Percentiles rank a stretch among this genome's conserved stretches.
Evolutionary conservation across 305 asterid genomes (phyloP).

Genomic region (Ruellia speciosa): DNA sequence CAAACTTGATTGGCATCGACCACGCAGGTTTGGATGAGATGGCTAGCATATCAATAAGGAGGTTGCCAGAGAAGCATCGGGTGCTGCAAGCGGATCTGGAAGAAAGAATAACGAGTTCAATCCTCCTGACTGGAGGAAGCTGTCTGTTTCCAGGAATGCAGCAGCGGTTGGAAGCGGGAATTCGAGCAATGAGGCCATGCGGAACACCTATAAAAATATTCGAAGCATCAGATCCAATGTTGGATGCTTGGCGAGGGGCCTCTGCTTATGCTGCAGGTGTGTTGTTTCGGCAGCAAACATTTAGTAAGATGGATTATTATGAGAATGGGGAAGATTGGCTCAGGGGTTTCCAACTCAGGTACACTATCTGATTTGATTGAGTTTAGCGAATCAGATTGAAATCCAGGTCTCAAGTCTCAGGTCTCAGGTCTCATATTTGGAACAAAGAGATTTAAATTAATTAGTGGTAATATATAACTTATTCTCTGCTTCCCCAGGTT

Average conservation of each 20-base stretch:
- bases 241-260: constrained; percentile 97
- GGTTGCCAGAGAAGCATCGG: constrained; percentile 39
- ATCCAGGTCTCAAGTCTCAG: too few species aligned
- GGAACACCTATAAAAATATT: constrained; percentile 63
- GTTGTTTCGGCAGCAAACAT: constrained; percentile 60
- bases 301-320: constrained; percentile 70
- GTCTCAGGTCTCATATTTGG: too few species aligned
- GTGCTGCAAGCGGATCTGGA: constrained; percentile 23
- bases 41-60: constrained; percentile 60
- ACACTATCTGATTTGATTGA: constrained; percentile 32
- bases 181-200: constrained; percentile 72
- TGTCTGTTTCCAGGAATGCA: constrained; percentile 69
- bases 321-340: constrained; percentile 96
- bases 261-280: constrained; percentile 50
- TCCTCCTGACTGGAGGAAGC: constrained; percentile 84
- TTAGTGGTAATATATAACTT: too few species aligned
- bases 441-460: too few species aligned
- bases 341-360: constrained; percentile 47
- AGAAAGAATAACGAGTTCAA: constrained; percentile 60
- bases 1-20: constrained; percentile 76
- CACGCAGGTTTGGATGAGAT: constrained; percentile 92
- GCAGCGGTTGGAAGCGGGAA: constrained; percentile 74
- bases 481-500: too few species aligned
- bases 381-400: too few species aligned
- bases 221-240: constrained; percentile 59